Conservation (phyloP, 2,329 filamentous ascomycete species). For the Volutella citrinella region DNA sequence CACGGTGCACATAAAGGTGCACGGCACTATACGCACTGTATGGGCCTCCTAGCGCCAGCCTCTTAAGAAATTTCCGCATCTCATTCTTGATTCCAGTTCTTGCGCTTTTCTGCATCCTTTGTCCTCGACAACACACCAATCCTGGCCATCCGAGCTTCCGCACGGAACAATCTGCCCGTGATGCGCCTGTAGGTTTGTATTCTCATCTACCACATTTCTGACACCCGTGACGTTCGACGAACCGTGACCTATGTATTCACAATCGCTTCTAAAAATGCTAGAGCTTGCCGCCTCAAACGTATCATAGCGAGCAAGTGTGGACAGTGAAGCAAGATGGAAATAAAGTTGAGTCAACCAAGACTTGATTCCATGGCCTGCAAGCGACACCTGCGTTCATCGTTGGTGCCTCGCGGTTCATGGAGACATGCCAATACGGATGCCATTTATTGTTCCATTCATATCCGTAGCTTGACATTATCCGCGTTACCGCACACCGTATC, state of each 20-base stretch:
- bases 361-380: too few species aligned
- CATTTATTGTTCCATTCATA: too few species aligned
- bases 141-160: not conserved
- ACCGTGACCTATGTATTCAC: too few species aligned
- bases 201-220: too few species aligned
- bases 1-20: too few species aligned
- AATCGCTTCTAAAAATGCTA: slow-evolving; percentile 61
- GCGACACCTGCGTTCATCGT: slow-evolving; percentile 24
- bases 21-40: too few species aligned
- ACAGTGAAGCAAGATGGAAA: slow-evolving; percentile 65
- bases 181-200: not conserved
- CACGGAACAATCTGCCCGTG: not conserved
- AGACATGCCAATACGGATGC: slow-evolving; percentile 26
- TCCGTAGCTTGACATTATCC: too few species aligned
- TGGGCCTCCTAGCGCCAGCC: too few species aligned
- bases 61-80: too few species aligned
- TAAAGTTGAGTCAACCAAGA: too few species aligned
- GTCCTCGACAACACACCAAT: not conserved
- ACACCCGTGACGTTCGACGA: not conserved
- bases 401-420: slow-evolving; percentile 34
- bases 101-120: too few species aligned
- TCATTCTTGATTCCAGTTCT: too few species aligned
- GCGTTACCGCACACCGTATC: not conserved
- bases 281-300: slow-evolving; percentile 58
- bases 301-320: slow-evolving; percentile 63